Evolutionary conservation across 441 rosid genomes (phyloP), one percentile per base, ranked within the genome.

Genomic region (Populus hybrid): DNA sequence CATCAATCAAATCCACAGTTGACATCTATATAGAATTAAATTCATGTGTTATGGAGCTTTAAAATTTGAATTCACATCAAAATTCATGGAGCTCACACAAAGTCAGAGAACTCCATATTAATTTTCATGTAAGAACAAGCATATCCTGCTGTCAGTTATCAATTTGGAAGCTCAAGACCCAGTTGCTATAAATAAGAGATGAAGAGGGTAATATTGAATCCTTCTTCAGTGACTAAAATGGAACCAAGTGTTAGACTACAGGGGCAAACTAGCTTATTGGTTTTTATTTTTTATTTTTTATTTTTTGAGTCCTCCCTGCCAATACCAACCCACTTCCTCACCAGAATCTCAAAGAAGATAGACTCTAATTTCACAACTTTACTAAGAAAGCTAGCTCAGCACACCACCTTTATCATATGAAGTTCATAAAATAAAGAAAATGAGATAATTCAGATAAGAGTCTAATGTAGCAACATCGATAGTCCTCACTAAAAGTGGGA

Each of bases 381-480:
- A 46, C 57, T 46, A 46, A 46, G 18, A 46, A 40, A 46, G 57
- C 57, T 46, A 46, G 57, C 20, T 14, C 57, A 14, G 7, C 57
- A 46, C 20, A 46, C 20, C 57, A 14, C 57, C 57, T 46, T 12
- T 46, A 46, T 46, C 57, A 46, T 57, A 63, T 57, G 50, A 28
- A 73, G 67, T 73, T 59, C 28, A 35, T 26, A 57, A 64, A 35
- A 61, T 21, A 74, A 54, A n/a, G 75, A 69, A 12, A 42, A 68
- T 32, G 8, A 67, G 70, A 32, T 18, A 32, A 11, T 76, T 64
- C 2, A 67, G 66, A 21, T 54, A 32, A 32, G 18, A 9, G 61
- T 36, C 67, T 6, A 34, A 71, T 32, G 7, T 11, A 46, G 69
- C 20, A 8, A 9, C 71, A 23, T 2, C 11, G 20, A 66, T 10